These are phyloP conservation scores for Microsporum audouinii DNA, from an alignment of 2,329 filamentous ascomycete species.

Conservation along the genomic window DNA sequence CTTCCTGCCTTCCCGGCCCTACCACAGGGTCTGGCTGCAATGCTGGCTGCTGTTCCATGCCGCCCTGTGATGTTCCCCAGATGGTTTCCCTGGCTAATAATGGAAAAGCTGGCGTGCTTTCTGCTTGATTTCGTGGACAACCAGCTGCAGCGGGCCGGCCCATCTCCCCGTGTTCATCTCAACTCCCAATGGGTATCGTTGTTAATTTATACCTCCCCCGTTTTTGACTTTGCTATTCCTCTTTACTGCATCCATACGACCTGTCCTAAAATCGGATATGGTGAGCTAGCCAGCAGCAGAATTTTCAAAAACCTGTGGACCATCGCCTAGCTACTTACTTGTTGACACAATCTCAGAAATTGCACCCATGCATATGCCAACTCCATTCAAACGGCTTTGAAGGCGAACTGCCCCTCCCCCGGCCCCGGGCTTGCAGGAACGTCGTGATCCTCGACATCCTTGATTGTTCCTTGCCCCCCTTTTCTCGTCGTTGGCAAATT, in stretches of 20 bases:
- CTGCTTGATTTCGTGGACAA: conserved; percentile 12
- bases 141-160: conserved; percentile 35
- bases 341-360: conserved; percentile 28
- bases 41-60: conserved; percentile 2
- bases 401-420: conserved; percentile 19
- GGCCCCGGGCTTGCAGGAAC: conserved; percentile 13
- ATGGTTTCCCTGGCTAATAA: conserved; percentile 14
- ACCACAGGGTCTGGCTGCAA: conserved; percentile 2
- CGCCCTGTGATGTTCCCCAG: conserved; percentile 9
- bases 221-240: conserved; percentile 5
- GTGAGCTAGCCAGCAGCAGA: background rate
- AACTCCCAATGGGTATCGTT: background rate
- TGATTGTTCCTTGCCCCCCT: conserved; percentile 1
- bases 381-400: conserved; percentile 27
- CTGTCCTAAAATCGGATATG: conserved; percentile 2
- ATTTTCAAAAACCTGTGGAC: conserved; percentile 3
- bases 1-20: conserved; percentile 4
- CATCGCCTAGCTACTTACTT: background rate
- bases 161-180: conserved; percentile 20
- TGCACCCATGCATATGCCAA: conserved; percentile 29
- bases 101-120: conserved; percentile 1
- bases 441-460: conserved; percentile 6
- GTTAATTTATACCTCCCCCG: conserved; percentile 1
- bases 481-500: background rate
- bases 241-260: conserved; percentile 3